Percentiles rank a stretch among this genome's conserved stretches.
Evolutionary conservation across 2,329 filamentous ascomycete species (phyloP).

Genomic region (Cladosporium sp.): DNA sequence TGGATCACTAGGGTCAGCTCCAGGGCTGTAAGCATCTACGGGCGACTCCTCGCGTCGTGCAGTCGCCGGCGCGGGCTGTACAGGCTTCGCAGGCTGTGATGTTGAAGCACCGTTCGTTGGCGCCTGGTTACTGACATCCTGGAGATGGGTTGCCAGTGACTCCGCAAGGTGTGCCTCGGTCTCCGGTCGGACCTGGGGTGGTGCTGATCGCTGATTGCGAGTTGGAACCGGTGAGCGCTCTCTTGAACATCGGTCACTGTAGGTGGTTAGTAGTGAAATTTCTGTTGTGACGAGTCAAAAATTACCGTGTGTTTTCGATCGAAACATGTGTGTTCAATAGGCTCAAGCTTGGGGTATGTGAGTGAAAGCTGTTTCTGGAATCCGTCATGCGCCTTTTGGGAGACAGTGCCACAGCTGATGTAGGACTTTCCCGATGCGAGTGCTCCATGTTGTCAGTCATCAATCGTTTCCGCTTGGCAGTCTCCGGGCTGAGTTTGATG

Average conservation of each 20-base stretch:
- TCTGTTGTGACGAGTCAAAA: not conserved
- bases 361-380: not conserved
- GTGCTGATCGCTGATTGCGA: slow-evolving; percentile 11
- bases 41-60: not conserved
- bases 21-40: slow-evolving; percentile 4
- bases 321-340: not conserved
- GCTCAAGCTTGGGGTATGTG: not conserved
- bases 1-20: slow-evolving; percentile 6
- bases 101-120: not conserved
- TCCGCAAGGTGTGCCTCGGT: slow-evolving; percentile 17
- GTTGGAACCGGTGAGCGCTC: slow-evolving; percentile 18
- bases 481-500: slow-evolving; percentile 16
- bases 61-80: not conserved
- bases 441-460: slow-evolving; percentile 4
- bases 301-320: slow-evolving; percentile 11
- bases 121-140: not conserved
- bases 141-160: slow-evolving; percentile 18
- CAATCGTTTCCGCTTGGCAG: slow-evolving; percentile 14
- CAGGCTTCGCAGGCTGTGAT: not conserved
- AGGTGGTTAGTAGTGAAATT: not conserved
- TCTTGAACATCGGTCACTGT: slow-evolving; percentile 11
- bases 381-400: slow-evolving; percentile 18
- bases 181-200: slow-evolving; percentile 16
- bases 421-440: not conserved
- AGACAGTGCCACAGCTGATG: not conserved